Evolutionary conservation across 176 grass and related monocot genomes (phyloP).

Genomic region (Aegilops bicornis): DNA sequence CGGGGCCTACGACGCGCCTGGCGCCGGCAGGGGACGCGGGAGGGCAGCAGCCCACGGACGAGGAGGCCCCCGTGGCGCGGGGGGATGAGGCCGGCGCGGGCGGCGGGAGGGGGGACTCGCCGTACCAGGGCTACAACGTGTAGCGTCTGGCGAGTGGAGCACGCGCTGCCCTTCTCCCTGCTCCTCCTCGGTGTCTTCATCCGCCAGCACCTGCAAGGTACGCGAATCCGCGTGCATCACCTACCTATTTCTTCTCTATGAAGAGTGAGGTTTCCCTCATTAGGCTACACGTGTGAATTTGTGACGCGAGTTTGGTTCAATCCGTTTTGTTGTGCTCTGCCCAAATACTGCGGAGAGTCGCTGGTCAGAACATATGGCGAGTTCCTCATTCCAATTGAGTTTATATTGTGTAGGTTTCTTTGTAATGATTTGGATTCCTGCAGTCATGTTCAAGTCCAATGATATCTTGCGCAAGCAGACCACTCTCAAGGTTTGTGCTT

Average conservation of each 20-base stretch:
- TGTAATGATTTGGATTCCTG: no score
- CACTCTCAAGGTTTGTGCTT: no score
- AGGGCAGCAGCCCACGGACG: no score
- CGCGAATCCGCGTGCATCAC: not conserved
- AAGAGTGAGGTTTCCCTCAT: not conserved
- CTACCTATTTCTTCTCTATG: not conserved
- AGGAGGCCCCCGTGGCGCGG: no score
- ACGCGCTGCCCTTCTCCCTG: constrained; percentile 88
- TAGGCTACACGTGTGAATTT: not conserved
- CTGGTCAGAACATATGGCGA: no score
- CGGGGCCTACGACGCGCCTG: no score
- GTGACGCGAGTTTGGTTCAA: not conserved
- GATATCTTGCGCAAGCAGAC: no score
- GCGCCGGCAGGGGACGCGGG: no score
- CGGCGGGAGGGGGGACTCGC: not conserved
- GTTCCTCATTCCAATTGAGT: no score
- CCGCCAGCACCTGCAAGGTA: constrained; percentile 93
- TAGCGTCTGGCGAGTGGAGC: constrained; percentile 87
- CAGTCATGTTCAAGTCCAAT: no score
- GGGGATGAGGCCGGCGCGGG: constrained; percentile 17
- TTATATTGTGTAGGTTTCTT: no score
- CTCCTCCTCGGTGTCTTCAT: constrained; percentile 94
- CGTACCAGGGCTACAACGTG: constrained; percentile 81
- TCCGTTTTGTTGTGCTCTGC: not conserved
- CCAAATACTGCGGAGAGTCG: not conserved